phyloP scores from a whole-genome alignment of 345 rosid species.

The Salix caprea region DNA sequence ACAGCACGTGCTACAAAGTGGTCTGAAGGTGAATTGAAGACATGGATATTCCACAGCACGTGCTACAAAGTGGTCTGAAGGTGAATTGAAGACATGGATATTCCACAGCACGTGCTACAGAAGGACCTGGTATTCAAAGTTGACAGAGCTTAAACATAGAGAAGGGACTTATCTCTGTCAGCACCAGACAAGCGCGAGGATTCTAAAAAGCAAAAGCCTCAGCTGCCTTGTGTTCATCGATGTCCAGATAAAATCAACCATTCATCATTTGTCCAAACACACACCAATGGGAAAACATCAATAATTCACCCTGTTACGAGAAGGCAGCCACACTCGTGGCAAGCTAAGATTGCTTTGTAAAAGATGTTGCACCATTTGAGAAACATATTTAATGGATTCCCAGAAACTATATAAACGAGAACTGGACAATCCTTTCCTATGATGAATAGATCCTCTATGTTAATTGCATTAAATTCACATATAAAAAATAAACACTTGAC shows the following conservation, averaged over 20 bases:
- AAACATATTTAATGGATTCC: background rate
- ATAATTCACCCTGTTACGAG: background rate
- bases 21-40: slow-evolving; percentile 28
- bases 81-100: slow-evolving; percentile 25
- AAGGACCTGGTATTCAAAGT: slow-evolving; percentile 24
- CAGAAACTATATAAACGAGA: background rate
- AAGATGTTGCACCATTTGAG: background rate
- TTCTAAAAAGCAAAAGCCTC: slow-evolving; percentile 32
- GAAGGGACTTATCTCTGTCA: slow-evolving; percentile 49
- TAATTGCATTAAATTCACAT: no score
- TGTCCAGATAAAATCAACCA: background rate
- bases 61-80: slow-evolving; percentile 24
- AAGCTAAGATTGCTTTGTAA: background rate
- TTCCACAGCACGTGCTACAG: slow-evolving; percentile 18
- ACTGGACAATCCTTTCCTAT: background rate
- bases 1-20: slow-evolving; percentile 22
- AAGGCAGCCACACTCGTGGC: background rate
- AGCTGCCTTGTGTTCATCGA: background rate
- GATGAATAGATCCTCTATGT: no score
- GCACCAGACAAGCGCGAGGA: slow-evolving; percentile 61
- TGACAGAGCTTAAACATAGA: slow-evolving; percentile 26
- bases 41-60: slow-evolving; percentile 20
- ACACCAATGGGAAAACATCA: background rate
- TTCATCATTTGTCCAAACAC: background rate
- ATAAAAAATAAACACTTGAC: background rate